phyloP scores from a whole-genome alignment of 2,329 filamentous ascomycete genomes.

The Epichloe scottii region DNA sequence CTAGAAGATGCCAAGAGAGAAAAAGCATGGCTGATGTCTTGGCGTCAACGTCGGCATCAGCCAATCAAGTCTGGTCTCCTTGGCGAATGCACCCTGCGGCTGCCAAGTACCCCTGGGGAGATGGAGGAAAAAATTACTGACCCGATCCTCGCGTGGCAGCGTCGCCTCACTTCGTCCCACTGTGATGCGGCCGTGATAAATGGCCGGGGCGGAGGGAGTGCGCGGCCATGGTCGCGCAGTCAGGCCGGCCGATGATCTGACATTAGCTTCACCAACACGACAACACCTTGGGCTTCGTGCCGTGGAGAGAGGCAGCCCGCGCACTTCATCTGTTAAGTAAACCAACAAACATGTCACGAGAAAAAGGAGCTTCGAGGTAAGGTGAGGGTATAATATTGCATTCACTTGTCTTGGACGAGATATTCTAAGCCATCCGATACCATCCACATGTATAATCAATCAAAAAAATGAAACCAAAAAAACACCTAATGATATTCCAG shows the following conservation, averaged over 20 bases:
- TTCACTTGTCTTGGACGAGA: not conserved
- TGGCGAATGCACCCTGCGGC: too few relatives aligned
- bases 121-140: too few relatives aligned
- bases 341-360: not conserved
- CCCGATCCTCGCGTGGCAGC: not conserved
- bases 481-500: conserved; percentile 4
- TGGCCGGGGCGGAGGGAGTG: not conserved
- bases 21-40: too few relatives aligned
- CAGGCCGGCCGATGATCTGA: not conserved
- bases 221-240: not conserved
- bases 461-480: not conserved
- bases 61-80: too few relatives aligned
- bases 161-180: too few relatives aligned
- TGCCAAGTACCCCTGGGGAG: too few relatives aligned
- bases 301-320: not conserved
- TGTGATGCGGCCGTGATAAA: not conserved
- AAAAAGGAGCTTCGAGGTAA: not conserved
- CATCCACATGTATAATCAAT: not conserved
- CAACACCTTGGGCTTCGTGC: too few relatives aligned
- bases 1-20: too few relatives aligned
- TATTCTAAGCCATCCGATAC: conserved; percentile 1
- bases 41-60: too few relatives aligned
- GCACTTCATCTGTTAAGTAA: too few relatives aligned
- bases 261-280: too few relatives aligned
- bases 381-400: not conserved